Percentiles rank a stretch among this genome's conserved stretches.
These are phyloP conservation scores for Ilyonectria mors-panacis DNA, from an alignment of 2,329 filamentous ascomycete genomes.

Conservation along the genomic window DNA sequence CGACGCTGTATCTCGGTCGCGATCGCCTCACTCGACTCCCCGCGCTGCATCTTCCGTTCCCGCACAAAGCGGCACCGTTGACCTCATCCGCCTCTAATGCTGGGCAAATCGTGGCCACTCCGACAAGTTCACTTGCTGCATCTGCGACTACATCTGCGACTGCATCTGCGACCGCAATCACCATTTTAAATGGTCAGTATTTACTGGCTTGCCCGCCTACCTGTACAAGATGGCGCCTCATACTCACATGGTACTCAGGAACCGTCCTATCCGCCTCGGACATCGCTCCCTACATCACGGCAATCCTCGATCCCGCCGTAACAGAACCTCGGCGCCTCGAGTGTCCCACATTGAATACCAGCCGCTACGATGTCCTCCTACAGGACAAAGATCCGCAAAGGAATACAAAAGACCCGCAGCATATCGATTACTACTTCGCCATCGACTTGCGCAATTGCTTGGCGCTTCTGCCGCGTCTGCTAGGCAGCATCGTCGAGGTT, in stretches of 20 bases:
- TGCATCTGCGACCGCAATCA: not conserved
- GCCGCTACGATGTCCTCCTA: constrained; percentile 44
- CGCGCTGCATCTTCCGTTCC: constrained; percentile 17
- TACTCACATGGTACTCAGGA: constrained; percentile 52
- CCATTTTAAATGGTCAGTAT: constrained; percentile 30
- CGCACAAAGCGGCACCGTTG: not conserved
- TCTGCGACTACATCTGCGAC: not conserved
- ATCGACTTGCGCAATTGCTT: constrained; percentile 64
- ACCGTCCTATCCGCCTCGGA: constrained; percentile 42
- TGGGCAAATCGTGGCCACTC: not conserved
- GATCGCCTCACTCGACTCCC: constrained; percentile 31
- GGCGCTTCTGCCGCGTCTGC: constrained; percentile 63
- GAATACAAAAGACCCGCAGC: not conserved
- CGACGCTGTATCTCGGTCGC: constrained; percentile 39
- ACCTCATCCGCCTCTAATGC: not conserved
- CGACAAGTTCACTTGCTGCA: not conserved
- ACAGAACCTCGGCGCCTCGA: constrained; percentile 43
- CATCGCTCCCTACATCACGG: constrained; percentile 45
- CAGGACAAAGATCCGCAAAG: not conserved
- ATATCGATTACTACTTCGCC: constrained; percentile 64
- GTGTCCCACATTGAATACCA: constrained; percentile 47
- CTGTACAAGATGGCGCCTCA: not conserved
- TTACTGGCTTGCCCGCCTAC: rapidly evolving
- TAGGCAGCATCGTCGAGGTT: constrained; percentile 66
- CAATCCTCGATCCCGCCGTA: constrained; percentile 48